These are phyloP conservation scores for Pseudohyphozyma bogoriensis DNA, from an alignment of 768 basidiomycete species.

Conservation along the genomic window DNA sequence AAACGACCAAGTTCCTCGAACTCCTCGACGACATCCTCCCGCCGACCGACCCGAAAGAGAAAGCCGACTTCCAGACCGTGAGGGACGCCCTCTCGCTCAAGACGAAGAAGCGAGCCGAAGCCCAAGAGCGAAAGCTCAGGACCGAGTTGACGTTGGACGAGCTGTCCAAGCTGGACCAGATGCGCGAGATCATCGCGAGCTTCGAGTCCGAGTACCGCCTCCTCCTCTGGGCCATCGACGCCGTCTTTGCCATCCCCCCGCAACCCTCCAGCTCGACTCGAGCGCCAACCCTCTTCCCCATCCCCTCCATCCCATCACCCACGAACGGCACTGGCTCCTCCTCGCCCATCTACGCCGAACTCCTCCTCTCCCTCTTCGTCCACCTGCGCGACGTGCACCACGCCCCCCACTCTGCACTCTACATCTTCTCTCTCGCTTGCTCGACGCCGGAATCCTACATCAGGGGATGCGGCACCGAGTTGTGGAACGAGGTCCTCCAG, in stretches of 20 bases:
- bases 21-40: no score
- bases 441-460: conserved; percentile 67
- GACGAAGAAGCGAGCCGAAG: no score
- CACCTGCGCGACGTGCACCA: conserved; percentile 65
- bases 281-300: conserved; percentile 10
- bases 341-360: conserved; percentile 36
- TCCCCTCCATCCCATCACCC: not conserved
- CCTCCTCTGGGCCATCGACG: conserved; percentile 58
- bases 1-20: no score
- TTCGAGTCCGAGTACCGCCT: conserved; percentile 61
- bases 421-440: conserved; percentile 70
- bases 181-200: conserved; percentile 60
- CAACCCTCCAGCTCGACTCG: not conserved
- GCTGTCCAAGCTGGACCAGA: conserved; percentile 46
- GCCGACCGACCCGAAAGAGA: no score
- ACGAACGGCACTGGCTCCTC: not conserved
- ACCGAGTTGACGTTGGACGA: conserved; percentile 2
- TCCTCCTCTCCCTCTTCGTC: conserved; percentile 67
- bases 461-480: conserved; percentile 74
- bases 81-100: no score
- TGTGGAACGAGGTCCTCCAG: conserved; percentile 77
- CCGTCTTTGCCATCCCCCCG: conserved; percentile 51
- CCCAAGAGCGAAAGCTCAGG: not conserved
- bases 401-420: conserved; percentile 70
- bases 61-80: no score